phyloP scores from a whole-genome alignment of 108 stramenopile species.

The Cyclotella atomus region DNA sequence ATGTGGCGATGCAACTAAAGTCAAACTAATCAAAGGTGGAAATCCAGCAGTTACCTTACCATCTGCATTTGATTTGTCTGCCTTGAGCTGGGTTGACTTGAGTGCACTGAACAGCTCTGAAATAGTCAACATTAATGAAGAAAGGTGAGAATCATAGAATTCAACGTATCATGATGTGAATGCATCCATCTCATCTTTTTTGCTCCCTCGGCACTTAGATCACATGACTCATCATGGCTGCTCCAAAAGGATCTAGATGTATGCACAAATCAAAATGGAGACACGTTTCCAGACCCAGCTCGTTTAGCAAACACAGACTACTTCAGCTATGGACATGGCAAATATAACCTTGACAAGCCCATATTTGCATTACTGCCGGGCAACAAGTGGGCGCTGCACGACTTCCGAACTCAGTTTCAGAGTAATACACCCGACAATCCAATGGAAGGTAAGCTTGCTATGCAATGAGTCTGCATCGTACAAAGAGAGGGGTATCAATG shows the following conservation, averaged over 20 bases:
- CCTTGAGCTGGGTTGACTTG: constrained; percentile 27
- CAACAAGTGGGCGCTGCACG: constrained; percentile 37
- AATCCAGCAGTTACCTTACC: constrained; percentile 30
- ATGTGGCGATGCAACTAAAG: not conserved
- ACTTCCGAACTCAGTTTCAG: constrained; percentile 22
- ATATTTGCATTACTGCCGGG: constrained; percentile 31
- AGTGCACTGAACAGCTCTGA: constrained; percentile 11
- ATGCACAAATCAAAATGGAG: constrained; percentile 22
- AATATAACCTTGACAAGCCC: constrained; percentile 34
- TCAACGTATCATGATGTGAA: not conserved
- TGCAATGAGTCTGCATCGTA: not conserved
- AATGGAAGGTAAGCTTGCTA: constrained; percentile 5
- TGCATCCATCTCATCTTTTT: not conserved
- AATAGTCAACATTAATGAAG: constrained; percentile 25
- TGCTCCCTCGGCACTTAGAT: too few relatives aligned
- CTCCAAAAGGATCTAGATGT: constrained; percentile 14
- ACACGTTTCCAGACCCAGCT: constrained; percentile 26
- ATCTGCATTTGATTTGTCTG: constrained; percentile 7
- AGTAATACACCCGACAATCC: constrained; percentile 30
- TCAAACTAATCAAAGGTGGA: constrained; percentile 20
- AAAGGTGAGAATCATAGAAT: not conserved
- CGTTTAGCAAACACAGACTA: constrained; percentile 24
- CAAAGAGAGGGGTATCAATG: not conserved
- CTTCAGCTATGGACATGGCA: constrained; percentile 25
- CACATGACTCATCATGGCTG: constrained; percentile 28